A percentile compares a stretch with the other conserved stretches of the same genome.
phyloP scores from a whole-genome alignment of 768 basidiomycete species.

The Boletus sp. region DNA sequence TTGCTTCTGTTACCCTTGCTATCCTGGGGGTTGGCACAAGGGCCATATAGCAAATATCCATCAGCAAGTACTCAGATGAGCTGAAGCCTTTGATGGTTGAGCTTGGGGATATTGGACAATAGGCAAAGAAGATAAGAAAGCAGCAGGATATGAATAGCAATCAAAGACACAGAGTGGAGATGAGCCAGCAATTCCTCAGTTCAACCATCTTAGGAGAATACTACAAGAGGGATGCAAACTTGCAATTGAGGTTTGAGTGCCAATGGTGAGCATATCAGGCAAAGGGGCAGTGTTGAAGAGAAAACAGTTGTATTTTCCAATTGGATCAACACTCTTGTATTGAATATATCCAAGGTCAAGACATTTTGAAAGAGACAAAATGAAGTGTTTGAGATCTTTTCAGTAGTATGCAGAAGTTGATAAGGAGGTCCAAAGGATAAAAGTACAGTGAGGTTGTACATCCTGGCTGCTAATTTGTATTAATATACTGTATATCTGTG shows the following conservation, averaged over 20 bases:
- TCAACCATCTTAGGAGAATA: slow-evolving; percentile 58
- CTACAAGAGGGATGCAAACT: slow-evolving; percentile 61
- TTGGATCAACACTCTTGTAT: slow-evolving; percentile 68
- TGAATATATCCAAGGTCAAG: slow-evolving; percentile 66
- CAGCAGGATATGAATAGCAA: slow-evolving; percentile 59
- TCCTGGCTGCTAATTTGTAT: background rate
- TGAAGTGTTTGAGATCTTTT: slow-evolving; percentile 61
- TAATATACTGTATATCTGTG: too few species aligned
- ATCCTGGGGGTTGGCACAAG: slow-evolving; percentile 65
- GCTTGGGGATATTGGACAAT: slow-evolving; percentile 52
- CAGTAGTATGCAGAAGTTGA: slow-evolving; percentile 23
- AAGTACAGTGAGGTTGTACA: background rate
- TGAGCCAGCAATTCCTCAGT: slow-evolving; percentile 39
- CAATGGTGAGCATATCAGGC: slow-evolving; percentile 26
- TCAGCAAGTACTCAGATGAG: slow-evolving; percentile 58
- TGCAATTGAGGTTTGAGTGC: slow-evolving; percentile 20
- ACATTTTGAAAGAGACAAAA: slow-evolving; percentile 73
- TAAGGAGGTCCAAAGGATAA: too few species aligned
- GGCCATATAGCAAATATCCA: slow-evolving; percentile 49
- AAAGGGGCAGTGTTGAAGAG: slow-evolving; percentile 56
- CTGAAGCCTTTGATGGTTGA: slow-evolving; percentile 73
- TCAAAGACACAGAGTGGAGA: slow-evolving; percentile 37
- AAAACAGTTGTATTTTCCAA: slow-evolving; percentile 72
- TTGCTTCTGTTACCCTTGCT: slow-evolving; percentile 70
- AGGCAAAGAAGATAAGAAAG: slow-evolving; percentile 50